Evolutionary conservation across 345 rosid species (phyloP).

Genomic region (Pugionium dolabratum): DNA sequence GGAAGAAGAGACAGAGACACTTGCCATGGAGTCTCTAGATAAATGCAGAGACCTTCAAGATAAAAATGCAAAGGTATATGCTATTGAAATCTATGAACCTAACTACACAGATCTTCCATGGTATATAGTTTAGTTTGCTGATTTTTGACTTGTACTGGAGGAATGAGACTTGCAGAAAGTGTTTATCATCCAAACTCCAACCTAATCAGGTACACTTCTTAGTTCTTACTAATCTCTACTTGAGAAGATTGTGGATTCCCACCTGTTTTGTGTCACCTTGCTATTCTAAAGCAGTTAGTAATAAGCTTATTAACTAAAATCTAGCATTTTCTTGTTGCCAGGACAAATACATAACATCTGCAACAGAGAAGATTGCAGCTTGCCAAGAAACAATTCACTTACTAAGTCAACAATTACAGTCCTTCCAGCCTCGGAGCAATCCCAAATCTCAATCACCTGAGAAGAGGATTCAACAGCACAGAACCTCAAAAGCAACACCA

Average conservation of each 20-base stretch:
- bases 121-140: constrained; percentile 25
- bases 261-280: neutral
- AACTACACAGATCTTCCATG: neutral
- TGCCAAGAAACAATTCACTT: constrained; percentile 75
- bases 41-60: constrained; percentile 59
- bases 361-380: constrained; percentile 74
- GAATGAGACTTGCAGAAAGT: constrained; percentile 44
- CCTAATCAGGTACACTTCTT: constrained; percentile 57
- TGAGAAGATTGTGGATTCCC: neutral
- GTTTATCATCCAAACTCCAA: constrained; percentile 46
- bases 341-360: constrained; percentile 63
- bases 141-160: constrained; percentile 33
- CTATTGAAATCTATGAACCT: neutral
- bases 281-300: neutral
- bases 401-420: constrained; percentile 67
- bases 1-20: constrained; percentile 42
- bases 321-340: constrained; percentile 31
- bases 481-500: constrained; percentile 31
- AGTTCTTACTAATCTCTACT: constrained; percentile 13
- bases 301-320: neutral
- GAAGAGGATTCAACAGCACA: constrained; percentile 30
- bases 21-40: constrained; percentile 52
- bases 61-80: constrained; percentile 49
- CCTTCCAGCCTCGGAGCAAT: constrained; percentile 43
- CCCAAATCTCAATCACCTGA: constrained; percentile 33